Evolutionary conservation across 257 asterid species (phyloP).

Genomic region (Sherardia arvensis): DNA sequence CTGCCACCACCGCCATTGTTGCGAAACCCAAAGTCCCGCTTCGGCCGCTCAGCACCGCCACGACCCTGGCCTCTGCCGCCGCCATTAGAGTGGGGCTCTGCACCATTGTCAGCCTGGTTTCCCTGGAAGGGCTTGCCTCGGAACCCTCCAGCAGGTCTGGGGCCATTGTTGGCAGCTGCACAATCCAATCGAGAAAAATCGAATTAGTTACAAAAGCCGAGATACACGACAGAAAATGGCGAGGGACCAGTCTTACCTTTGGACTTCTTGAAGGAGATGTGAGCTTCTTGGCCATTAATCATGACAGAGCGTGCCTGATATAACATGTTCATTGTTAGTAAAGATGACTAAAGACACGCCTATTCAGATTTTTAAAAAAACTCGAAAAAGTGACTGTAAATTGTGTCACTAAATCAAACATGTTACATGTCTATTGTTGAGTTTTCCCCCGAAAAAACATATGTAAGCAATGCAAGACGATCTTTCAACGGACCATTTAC

Average conservation of each 20-base stretch:
- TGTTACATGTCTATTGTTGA: too few relatives aligned
- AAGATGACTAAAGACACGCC: neutral
- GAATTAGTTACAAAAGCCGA: neutral
- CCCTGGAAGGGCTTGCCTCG: conserved; percentile 13
- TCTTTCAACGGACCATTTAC: too few relatives aligned
- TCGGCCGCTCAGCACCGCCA: conserved; percentile 6
- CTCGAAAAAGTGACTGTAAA: too few relatives aligned
- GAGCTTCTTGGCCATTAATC: conserved; percentile 33
- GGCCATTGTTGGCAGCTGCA: conserved; percentile 22
- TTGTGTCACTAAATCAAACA: too few relatives aligned
- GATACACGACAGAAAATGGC: neutral
- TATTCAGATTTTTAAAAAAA: too few relatives aligned
- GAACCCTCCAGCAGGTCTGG: conserved; percentile 15
- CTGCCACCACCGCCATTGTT: neutral
- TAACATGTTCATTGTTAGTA: neutral
- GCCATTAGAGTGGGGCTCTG: conserved; percentile 3
- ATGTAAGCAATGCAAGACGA: too few relatives aligned
- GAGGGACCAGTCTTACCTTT: conserved; percentile 24
- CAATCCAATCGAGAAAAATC: neutral
- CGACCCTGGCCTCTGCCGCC: conserved; percentile 5
- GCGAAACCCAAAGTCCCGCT: conserved; percentile 3
- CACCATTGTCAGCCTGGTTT: conserved; percentile 16
- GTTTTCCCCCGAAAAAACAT: too few relatives aligned
- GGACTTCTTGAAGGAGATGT: conserved; percentile 30
- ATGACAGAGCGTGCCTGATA: conserved; percentile 40